These are phyloP conservation scores for Leccinum broughii DNA, from an alignment of 768 basidiomycete genomes.

Conservation along the genomic window DNA sequence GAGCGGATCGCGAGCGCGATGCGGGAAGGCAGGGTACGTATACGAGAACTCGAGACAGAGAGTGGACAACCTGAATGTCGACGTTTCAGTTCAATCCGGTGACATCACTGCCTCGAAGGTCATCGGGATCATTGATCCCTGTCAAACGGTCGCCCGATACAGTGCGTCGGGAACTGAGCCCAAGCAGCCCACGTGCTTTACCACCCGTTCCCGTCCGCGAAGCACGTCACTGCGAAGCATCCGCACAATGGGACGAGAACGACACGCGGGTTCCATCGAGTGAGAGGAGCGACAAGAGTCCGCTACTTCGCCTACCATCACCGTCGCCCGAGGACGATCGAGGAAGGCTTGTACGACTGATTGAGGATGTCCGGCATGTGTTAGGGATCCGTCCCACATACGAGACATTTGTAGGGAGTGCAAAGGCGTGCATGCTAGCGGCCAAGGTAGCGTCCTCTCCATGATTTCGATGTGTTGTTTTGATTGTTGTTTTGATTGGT, in stretches of 20 bases:
- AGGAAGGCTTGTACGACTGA: neutral
- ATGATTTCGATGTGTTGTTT: neutral
- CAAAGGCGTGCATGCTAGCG: conserved; percentile 39
- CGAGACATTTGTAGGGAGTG: conserved; percentile 27
- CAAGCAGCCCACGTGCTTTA: conserved; percentile 14
- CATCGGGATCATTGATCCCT: conserved; percentile 26
- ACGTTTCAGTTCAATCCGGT: conserved; percentile 33
- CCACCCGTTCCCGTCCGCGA: conserved; percentile 16
- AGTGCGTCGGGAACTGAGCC: conserved; percentile 13
- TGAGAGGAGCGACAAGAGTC: conserved; percentile 13
- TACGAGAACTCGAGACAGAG: neutral
- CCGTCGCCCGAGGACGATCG: conserved; percentile 1
- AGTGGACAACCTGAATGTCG: neutral
- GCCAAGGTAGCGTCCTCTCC: conserved; percentile 31
- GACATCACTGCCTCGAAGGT: conserved; percentile 2
- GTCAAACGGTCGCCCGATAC: conserved; percentile 18
- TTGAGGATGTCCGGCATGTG: neutral
- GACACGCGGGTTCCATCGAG: neutral
- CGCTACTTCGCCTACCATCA: conserved; percentile 19
- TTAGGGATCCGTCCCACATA: conserved; percentile 16
- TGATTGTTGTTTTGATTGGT: conserved; percentile 1
- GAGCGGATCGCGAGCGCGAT: conserved; percentile 72
- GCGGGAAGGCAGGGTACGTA: conserved; percentile 70
- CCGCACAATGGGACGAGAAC: conserved; percentile 1
- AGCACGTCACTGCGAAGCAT: conserved; percentile 1